Percentiles rank a stretch among this genome's conserved stretches.
These are phyloP conservation scores for Vanrija sp. DNA, from an alignment of 1,284 basidiomycete species.

Conservation along the genomic window DNA sequence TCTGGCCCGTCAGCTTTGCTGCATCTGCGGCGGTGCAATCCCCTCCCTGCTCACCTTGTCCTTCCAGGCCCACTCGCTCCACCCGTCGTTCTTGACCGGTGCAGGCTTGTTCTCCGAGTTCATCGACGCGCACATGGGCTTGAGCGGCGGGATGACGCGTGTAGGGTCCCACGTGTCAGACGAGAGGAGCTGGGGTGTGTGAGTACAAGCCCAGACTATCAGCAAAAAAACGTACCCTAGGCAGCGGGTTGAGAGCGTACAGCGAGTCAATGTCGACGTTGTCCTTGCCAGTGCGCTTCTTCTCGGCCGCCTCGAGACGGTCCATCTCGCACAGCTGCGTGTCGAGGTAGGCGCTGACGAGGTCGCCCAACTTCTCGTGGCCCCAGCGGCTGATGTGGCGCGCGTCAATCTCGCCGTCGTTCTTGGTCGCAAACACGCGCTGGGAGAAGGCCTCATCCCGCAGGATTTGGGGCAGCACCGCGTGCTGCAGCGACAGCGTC, in stretches of 20 bases:
- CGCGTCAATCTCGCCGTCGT: constrained; percentile 27
- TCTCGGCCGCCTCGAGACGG: constrained; percentile 18
- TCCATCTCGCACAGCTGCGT: constrained; percentile 43
- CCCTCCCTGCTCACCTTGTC: too few species aligned
- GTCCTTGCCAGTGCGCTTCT: not conserved
- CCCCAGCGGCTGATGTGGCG: constrained; percentile 22
- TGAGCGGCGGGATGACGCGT: constrained; percentile 22
- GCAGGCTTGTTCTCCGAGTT: constrained; percentile 27
- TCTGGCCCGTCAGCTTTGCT: constrained; percentile 17
- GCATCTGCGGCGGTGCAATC: too few species aligned
- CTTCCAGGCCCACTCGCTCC: constrained; percentile 41
- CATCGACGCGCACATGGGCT: constrained; percentile 36
- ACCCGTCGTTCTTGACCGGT: constrained; percentile 30
- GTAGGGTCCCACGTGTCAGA: constrained; percentile 6
- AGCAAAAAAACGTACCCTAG: not conserved
- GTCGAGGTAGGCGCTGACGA: constrained; percentile 39
- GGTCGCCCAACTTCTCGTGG: constrained; percentile 32
- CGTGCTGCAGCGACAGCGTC: constrained; percentile 34
- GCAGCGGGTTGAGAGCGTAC: constrained; percentile 26
- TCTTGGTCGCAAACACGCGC: constrained; percentile 23
- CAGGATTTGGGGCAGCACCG: constrained; percentile 22
- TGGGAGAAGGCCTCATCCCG: constrained; percentile 17
- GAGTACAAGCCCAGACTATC: too few species aligned
- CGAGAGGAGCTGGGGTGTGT: not conserved
- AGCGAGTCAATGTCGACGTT: constrained; percentile 13